Conservation (phyloP, 2,329 filamentous ascomycete genomes). For the Nemania diffusa region DNA sequence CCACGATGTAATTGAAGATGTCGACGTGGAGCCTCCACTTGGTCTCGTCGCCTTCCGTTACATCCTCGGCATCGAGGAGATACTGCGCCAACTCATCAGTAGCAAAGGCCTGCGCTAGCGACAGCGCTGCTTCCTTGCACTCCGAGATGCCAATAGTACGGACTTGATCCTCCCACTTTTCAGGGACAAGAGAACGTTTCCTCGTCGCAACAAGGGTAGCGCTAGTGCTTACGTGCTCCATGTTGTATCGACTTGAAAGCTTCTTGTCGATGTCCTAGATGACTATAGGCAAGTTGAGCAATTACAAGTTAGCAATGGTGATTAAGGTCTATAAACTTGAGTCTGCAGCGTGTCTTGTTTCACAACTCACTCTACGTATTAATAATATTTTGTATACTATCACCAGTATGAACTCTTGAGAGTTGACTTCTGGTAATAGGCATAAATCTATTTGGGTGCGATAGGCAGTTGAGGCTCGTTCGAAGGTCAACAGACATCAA, state of each 20-base stretch:
- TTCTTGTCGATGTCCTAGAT: slow-evolving; percentile 32
- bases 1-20: slow-evolving; percentile 81
- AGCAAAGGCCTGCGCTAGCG: slow-evolving; percentile 81
- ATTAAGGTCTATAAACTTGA: not conserved
- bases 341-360: not conserved
- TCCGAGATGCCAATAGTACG: slow-evolving; percentile 73
- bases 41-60: slow-evolving; percentile 70
- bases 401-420: slow-evolving; percentile 65
- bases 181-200: slow-evolving; percentile 62
- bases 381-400: slow-evolving; percentile 67
- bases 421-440: slow-evolving; percentile 66
- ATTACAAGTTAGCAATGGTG: slow-evolving; percentile 10
- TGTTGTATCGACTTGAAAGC: slow-evolving; percentile 50
- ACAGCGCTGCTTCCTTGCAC: slow-evolving; percentile 75
- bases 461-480: slow-evolving; percentile 65
- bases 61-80: slow-evolving; percentile 77
- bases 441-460: slow-evolving; percentile 67
- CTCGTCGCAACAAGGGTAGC: slow-evolving; percentile 45
- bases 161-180: slow-evolving; percentile 64
- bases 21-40: slow-evolving; percentile 81
- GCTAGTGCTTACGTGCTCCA: slow-evolving; percentile 55
- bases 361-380: slow-evolving; percentile 50
- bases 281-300: slow-evolving; percentile 15
- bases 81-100: slow-evolving; percentile 79
- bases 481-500: slow-evolving; percentile 71